Evolutionary conservation across 2,329 filamentous ascomycete genomes (phyloP).

Genomic region (Ophiostoma novo-ulmi): DNA sequence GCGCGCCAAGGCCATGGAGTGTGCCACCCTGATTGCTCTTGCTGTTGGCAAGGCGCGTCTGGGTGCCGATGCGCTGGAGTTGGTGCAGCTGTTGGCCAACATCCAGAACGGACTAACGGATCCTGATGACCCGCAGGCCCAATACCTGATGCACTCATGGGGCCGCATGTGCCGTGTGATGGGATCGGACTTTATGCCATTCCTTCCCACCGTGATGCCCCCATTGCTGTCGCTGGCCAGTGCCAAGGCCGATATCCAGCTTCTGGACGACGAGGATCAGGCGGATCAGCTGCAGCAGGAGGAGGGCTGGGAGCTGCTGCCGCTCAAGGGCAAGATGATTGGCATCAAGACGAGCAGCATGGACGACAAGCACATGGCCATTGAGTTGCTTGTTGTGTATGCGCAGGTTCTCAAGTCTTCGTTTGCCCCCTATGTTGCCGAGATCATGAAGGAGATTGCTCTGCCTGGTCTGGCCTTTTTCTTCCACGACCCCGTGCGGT

Average conservation of each 20-base stretch:
- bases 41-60: slow-evolving; percentile 93
- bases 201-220: slow-evolving; percentile 88
- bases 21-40: slow-evolving; percentile 88
- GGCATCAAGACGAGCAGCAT: slow-evolving; percentile 95
- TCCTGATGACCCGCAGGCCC: slow-evolving; percentile 88
- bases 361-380: slow-evolving; percentile 99
- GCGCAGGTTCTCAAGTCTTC: slow-evolving; percentile 89
- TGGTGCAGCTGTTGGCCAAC: slow-evolving; percentile 80
- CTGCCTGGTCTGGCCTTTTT: slow-evolving; percentile 93
- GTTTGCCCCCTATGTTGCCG: slow-evolving; percentile 85
- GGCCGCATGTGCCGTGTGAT: slow-evolving; percentile 96
- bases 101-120: slow-evolving; percentile 87
- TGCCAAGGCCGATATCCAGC: slow-evolving; percentile 94
- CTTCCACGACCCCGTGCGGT: slow-evolving; percentile 96
- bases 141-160: slow-evolving; percentile 98
- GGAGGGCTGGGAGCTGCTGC: slow-evolving; percentile 95
- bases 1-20: slow-evolving; percentile 98
- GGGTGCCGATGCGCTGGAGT: slow-evolving; percentile 75
- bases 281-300: slow-evolving; percentile 89
- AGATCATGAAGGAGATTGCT: slow-evolving; percentile 96
- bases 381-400: slow-evolving; percentile 95
- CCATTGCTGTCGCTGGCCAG: slow-evolving; percentile 85
- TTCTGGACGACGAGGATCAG: slow-evolving; percentile 91
- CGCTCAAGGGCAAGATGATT: slow-evolving; percentile 95
- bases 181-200: slow-evolving; percentile 83